phyloP scores from a whole-genome alignment of 1,284 basidiomycete genomes.

The Exsudoporus floridanus region DNA sequence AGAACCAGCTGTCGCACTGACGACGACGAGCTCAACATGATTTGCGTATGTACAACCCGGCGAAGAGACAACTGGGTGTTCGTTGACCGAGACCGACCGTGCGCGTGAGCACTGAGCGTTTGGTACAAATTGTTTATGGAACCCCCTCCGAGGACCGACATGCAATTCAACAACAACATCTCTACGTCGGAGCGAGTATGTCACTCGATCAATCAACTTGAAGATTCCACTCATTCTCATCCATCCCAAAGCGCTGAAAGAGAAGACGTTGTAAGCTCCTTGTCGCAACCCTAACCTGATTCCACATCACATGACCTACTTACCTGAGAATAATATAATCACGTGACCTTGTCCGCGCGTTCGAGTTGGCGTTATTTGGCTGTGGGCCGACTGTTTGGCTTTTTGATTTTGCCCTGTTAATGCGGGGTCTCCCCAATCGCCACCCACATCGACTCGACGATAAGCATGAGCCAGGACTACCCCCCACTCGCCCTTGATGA shows the following conservation, averaged over 20 bases:
- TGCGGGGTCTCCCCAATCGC: conserved; percentile 7
- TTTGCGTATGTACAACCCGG: conserved; percentile 9
- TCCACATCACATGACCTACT: conserved; percentile 23
- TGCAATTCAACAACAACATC: not conserved
- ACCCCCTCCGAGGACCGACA: not conserved
- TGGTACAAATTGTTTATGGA: not conserved
- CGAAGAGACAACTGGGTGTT: too few species aligned
- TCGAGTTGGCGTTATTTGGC: conserved; percentile 35
- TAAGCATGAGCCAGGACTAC: conserved; percentile 34
- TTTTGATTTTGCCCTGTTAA: conserved; percentile 33
- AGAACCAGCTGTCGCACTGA: conserved; percentile 40
- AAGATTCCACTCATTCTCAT: not conserved
- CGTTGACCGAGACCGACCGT: too few species aligned
- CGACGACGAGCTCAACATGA: conserved; percentile 12
- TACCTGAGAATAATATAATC: conserved; percentile 22
- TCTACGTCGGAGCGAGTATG: not conserved
- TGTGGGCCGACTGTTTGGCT: conserved; percentile 20
- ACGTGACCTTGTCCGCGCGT: conserved; percentile 34
- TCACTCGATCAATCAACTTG: not conserved
- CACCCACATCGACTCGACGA: not conserved
- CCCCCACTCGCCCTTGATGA: conserved; percentile 41
- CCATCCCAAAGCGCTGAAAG: not conserved
- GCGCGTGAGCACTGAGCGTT: too few species aligned
- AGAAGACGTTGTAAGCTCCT: too few species aligned
- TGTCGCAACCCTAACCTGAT: too few species aligned